A percentile compares a stretch with the other conserved stretches of the same genome.
phyloP scores from a whole-genome alignment of 1,284 basidiomycete species.

The Clitocybe nebularis region DNA sequence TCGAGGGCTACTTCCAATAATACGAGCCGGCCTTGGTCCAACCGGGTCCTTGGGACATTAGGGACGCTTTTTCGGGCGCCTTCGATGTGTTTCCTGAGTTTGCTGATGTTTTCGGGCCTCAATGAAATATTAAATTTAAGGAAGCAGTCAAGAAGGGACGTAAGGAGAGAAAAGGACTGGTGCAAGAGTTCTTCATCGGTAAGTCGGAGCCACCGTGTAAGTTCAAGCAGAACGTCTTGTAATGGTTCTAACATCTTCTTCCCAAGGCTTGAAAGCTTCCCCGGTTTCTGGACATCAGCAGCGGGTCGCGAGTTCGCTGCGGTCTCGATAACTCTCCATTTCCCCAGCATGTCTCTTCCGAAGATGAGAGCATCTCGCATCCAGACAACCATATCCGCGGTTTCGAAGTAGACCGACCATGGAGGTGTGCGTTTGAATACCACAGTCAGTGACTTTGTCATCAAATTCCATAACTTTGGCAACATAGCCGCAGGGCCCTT shows the following conservation, averaged over 20 bases:
- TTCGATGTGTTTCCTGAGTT: slow-evolving; percentile 58
- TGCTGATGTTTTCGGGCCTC: slow-evolving; percentile 43
- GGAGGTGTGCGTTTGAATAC: slow-evolving; percentile 81
- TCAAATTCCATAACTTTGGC: slow-evolving; percentile 76
- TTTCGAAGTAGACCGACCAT: slow-evolving; percentile 81
- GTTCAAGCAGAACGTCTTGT: slow-evolving; percentile 72
- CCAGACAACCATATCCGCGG: slow-evolving; percentile 87
- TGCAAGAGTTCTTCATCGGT: slow-evolving; percentile 87
- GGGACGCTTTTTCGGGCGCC: slow-evolving; percentile 45
- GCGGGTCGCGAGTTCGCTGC: slow-evolving; percentile 43
- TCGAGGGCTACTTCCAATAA: slow-evolving; percentile 57
- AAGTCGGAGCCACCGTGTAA: slow-evolving; percentile 83
- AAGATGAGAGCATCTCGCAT: slow-evolving; percentile 97
- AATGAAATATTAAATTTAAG: slow-evolving; percentile 51
- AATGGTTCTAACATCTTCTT: slow-evolving; percentile 76
- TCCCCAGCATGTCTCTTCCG: slow-evolving; percentile 77
- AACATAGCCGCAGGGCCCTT: slow-evolving; percentile 48
- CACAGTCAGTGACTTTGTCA: slow-evolving; percentile 75
- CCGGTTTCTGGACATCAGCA: slow-evolving; percentile 14
- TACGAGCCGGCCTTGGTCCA: slow-evolving; percentile 54
- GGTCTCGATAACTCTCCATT: slow-evolving; percentile 75
- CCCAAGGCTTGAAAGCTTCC: slow-evolving; percentile 47
- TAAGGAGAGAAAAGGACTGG: slow-evolving; percentile 81
- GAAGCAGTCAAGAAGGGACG: slow-evolving; percentile 73
- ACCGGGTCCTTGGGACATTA: slow-evolving; percentile 41